Evolutionary conservation across 805 yeast genomes (phyloP).

Genomic region (Schwanniomyces occidentalis): DNA sequence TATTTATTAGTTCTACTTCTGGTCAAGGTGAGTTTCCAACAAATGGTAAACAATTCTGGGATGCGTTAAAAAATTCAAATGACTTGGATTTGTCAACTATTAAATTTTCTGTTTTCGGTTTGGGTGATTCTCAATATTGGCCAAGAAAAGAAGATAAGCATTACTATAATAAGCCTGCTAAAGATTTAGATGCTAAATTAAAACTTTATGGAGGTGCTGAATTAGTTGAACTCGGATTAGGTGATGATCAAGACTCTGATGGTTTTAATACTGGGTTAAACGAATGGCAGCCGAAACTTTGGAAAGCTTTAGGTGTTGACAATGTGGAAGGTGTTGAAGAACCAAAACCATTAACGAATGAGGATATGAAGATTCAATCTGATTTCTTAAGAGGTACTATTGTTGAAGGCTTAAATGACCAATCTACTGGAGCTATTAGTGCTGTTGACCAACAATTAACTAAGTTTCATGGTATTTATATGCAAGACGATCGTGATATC

Average conservation of each 20-base stretch:
- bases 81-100: conserved; percentile 64
- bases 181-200: conserved; percentile 67
- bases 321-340: conserved; percentile 79
- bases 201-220: conserved; percentile 71
- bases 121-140: conserved; percentile 90
- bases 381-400: conserved; percentile 91
- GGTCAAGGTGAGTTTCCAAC: conserved; percentile 90
- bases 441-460: conserved; percentile 93
- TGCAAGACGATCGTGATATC: conserved; percentile 98
- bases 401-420: conserved; percentile 78
- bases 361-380: conserved; percentile 89
- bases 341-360: conserved; percentile 89
- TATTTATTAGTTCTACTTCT: conserved; percentile 71
- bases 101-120: conserved; percentile 66
- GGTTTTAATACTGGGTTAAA: conserved; percentile 91
- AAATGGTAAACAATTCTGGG: conserved; percentile 79
- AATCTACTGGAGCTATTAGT: conserved; percentile 85
- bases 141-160: conserved; percentile 94
- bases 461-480: conserved; percentile 96
- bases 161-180: conserved; percentile 89
- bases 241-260: conserved; percentile 98
- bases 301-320: conserved; percentile 90
- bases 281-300: conserved; percentile 78
- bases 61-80: conserved; percentile 57
- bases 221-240: conserved; percentile 76